Conservation (phyloP, 2,329 filamentous ascomycete genomes). For the Botrytis fabae region DNA sequence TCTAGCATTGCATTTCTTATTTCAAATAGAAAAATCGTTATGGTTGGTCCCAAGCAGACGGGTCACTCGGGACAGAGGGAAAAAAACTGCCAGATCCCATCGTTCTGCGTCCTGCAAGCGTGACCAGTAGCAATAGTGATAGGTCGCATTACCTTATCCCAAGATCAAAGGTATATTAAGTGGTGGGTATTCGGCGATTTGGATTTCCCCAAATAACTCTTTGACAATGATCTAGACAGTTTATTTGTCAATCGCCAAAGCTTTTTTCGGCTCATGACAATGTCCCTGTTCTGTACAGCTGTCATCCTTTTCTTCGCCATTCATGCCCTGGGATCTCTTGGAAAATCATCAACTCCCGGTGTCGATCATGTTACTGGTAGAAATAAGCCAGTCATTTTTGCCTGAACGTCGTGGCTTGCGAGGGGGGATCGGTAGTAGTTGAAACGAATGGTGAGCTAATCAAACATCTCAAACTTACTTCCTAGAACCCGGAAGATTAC, state of each 20-base stretch:
- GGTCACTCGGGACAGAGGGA: constrained; percentile 15
- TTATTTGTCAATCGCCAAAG: constrained; percentile 3
- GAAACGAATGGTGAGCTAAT: constrained; percentile 21
- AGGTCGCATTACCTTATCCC: constrained; percentile 16
- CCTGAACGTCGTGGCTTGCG: constrained; percentile 21
- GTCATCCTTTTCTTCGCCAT: constrained; percentile 7
- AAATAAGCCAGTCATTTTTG: constrained; percentile 16
- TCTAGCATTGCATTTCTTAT: not conserved
- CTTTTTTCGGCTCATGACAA: not conserved
- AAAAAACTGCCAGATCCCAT: constrained; percentile 22
- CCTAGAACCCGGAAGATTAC: constrained; percentile 4
- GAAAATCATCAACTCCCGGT: constrained; percentile 21
- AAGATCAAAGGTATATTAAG: constrained; percentile 15
- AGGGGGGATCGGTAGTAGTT: constrained; percentile 15
- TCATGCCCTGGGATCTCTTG: constrained; percentile 4
- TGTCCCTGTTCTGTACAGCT: not conserved
- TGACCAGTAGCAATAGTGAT: constrained; percentile 12
- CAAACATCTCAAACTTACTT: constrained; percentile 1
- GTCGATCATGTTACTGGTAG: constrained; percentile 23
- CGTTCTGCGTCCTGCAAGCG: constrained; percentile 21
- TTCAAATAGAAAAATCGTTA: constrained; percentile 2
- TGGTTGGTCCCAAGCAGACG: constrained; percentile 23
- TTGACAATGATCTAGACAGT: not conserved
- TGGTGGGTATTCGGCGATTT: constrained; percentile 15
- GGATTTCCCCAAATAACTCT: constrained; percentile 5